Base-by-base conservation (phyloP, 2,329 filamentous ascomycete species). In the Chaetomiaceae sp. region DNA sequence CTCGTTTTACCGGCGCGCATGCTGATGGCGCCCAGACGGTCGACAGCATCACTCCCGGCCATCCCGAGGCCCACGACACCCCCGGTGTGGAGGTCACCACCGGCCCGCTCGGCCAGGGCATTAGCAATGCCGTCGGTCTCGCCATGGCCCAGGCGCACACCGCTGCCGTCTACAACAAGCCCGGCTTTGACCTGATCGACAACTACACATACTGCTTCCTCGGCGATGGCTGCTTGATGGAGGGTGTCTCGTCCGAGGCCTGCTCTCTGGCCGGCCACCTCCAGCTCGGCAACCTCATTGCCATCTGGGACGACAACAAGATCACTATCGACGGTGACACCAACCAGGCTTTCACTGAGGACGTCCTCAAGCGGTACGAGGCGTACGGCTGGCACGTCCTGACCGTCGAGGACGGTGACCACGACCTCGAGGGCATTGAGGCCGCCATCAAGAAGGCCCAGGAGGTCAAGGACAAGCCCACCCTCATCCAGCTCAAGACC, bases 171-270 rank as follows among this genome's bases (percentile, higher is more conserved):
- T 99, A 95, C 85, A 99, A 99, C 87, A 96, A 95, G 83, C 89
- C 91, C 63, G 89, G 87, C 61, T 97, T 87, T 74, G 85, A 91
- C 63, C 76, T 99, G 54, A 76, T 95, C 75, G 87, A 95, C 83
- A 96, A 97, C 86, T 84, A 96, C 83, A 99, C 94, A 71, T 99
- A 91, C 78, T 78, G 74, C 75, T 96, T 97, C 83, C 89, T 99
- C 71, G 94, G 94, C 71, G 94, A 99, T 80, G 94, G 94, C 64
- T 99, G 94, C 77, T 83, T 95, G 76, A 95, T 95, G 91, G 94
- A 99, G 81, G 94, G 94, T 81, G 82, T 99, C 78, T 90, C 94
- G 63, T 83, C 84, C 69, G 94, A 99, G 80, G 92, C 94, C 67
- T 89, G 82, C 65, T 96, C 91, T 57, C 82, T 91, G 64, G 94